A percentile compares a stretch with the other conserved stretches of the same genome.
These are phyloP conservation scores for Russula sp. DNA, from an alignment of 768 basidiomycete genomes.

Conservation along the genomic window DNA sequence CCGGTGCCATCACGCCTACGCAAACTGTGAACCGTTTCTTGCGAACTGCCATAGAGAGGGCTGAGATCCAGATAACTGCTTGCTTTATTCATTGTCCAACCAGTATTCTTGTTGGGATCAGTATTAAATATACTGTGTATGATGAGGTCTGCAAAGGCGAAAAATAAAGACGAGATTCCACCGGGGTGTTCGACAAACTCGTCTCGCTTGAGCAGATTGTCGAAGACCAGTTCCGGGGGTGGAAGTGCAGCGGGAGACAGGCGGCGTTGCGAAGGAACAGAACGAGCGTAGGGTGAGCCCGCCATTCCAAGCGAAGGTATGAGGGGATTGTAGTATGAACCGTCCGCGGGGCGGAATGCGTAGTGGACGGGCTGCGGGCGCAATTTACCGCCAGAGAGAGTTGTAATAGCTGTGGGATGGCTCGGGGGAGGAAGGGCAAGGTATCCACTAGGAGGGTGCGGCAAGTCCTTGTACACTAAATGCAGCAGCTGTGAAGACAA, in stretches of 20 bases:
- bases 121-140: constrained; percentile 71
- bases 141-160: constrained; percentile 70
- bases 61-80: constrained; percentile 75
- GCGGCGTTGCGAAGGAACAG: constrained; percentile 45
- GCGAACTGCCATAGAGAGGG: constrained; percentile 60
- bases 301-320: constrained; percentile 31
- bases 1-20: constrained; percentile 62
- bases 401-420: neutral
- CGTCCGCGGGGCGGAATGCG: constrained; percentile 29
- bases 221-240: constrained; percentile 62
- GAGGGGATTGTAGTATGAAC: constrained; percentile 31
- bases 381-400: neutral
- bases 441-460: constrained; percentile 20
- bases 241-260: constrained; percentile 45
- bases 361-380: constrained; percentile 9
- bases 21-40: constrained; percentile 38
- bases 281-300: constrained; percentile 42
- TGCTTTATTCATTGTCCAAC: constrained; percentile 51
- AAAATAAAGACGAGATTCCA: constrained; percentile 67
- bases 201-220: constrained; percentile 49
- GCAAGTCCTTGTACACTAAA: constrained; percentile 22
- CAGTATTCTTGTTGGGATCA: constrained; percentile 25
- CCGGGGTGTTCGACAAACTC: constrained; percentile 28
- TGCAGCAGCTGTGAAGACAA: neutral
- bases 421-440: constrained; percentile 8